Base-by-base conservation (phyloP, 768 basidiomycete genomes). In the Brasilioporus rufonigricans region DNA sequence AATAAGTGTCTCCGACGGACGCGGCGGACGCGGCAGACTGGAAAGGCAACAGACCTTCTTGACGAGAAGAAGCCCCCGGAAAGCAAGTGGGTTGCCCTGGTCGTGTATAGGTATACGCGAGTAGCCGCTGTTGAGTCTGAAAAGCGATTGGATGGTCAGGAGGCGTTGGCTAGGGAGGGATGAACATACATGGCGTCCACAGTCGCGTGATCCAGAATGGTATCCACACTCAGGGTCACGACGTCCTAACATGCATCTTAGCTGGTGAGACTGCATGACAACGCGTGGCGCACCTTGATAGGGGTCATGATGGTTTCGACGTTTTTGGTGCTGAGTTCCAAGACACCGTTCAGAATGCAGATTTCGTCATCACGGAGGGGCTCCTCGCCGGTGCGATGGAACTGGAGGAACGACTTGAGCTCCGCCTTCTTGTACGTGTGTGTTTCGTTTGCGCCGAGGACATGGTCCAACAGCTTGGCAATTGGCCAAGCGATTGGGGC, bases 31-130 rank as follows among this genome's bases (percentile, higher is more conserved):
- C 8, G 14, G 0, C 5, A 38, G 7, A 39, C 23, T 39, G 12
- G 58, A 50, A 16, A 43, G 59, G 19, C 19, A 52, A 44, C 61
- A n/a, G 41, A 86, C 89, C 79, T 87, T 87, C 65, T 94, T 95
- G 46, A 94, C 80, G 21, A 94, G 80, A 1, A 97, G 76, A 52
- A 96, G 78, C 0, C 95, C 93, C 8, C 88, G 70, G 66, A 94
- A 97, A 10, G 88, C 77, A 11, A 80, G 65, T 10, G 84, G 80
- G 39, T 88, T 79, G 5, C 80, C 82, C 3, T 87, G 79, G 55
- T 84, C 82, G 64, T 96, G 91, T 0, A 98, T 81, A 0, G 95
- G 95, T 64, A 98, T 91, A 19, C 95, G 85, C 1, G 93, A 95
- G 67, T 96, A 97, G 0, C 95, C 95, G 59, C 85, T 89, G n/a